A percentile compares a stretch with the other conserved stretches of the same genome.
These are phyloP conservation scores for Sisymbrium altissimum DNA, from an alignment of 345 rosid genomes.

Conservation along the genomic window DNA sequence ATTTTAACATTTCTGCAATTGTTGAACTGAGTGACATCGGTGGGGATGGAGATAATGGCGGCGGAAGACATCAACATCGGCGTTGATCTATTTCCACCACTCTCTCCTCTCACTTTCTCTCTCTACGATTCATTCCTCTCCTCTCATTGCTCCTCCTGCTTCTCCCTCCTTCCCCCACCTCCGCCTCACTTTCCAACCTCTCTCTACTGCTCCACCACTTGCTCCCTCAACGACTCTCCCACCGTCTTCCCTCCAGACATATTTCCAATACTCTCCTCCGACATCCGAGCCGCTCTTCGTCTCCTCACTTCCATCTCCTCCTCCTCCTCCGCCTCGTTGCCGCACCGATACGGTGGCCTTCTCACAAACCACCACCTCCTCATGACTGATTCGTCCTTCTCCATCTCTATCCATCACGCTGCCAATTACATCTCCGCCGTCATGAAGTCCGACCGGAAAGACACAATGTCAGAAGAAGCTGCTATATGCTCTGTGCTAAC, in stretches of 20 bases:
- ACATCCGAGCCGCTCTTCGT: constrained; percentile 62
- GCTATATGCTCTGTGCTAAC: constrained; percentile 61
- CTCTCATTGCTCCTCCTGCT: constrained; percentile 54
- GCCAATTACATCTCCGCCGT: constrained; percentile 40
- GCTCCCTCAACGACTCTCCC: constrained; percentile 36
- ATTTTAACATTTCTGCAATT: no score
- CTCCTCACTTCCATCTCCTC: constrained; percentile 41
- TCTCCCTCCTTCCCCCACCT: constrained; percentile 29
- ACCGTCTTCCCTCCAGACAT: constrained; percentile 20
- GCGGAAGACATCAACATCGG: constrained; percentile 42
- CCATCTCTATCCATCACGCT: constrained; percentile 39
- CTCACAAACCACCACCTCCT: constrained; percentile 55
- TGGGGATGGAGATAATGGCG: constrained; percentile 38
- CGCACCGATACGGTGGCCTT: constrained; percentile 41
- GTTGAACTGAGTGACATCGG: background rate
- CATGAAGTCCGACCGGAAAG: background rate
- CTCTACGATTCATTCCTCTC: constrained; percentile 52
- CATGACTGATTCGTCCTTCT: constrained; percentile 29
- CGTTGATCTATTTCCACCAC: constrained; percentile 48
- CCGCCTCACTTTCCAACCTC: background rate
- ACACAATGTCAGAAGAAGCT: constrained; percentile 42
- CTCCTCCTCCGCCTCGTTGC: background rate
- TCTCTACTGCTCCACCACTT: constrained; percentile 41
- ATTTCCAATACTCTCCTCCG: constrained; percentile 36
- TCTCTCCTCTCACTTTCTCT: constrained; percentile 50